Percentiles rank a stretch among this genome's conserved stretches.
Evolutionary conservation across 768 basidiomycete species (phyloP).

Genomic region (Rickenella mellea): DNA sequence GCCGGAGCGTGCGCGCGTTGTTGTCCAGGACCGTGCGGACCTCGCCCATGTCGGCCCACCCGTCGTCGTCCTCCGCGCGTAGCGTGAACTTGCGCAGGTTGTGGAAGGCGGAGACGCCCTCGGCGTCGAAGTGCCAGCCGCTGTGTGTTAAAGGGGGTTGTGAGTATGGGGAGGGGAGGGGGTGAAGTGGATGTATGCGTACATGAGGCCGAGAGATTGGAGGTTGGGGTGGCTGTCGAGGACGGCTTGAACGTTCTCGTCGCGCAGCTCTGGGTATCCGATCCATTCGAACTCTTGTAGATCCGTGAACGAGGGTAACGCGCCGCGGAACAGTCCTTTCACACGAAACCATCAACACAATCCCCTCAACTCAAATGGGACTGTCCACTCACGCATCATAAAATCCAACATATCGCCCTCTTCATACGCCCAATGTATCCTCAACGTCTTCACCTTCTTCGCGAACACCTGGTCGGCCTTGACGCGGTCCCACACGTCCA

Average conservation of each 20-base stretch:
- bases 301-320: slow-evolving; percentile 53
- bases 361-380: neutral
- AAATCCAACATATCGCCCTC: slow-evolving; percentile 59
- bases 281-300: slow-evolving; percentile 66
- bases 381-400: slow-evolving; percentile 36
- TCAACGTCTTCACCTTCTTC: slow-evolving; percentile 43
- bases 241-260: slow-evolving; percentile 55
- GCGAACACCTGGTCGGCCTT: slow-evolving; percentile 56
- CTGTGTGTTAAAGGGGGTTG: slow-evolving; percentile 18
- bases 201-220: slow-evolving; percentile 52
- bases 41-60: slow-evolving; percentile 62
- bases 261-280: slow-evolving; percentile 62
- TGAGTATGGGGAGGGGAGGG: neutral
- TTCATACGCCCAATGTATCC: slow-evolving; percentile 63
- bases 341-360: neutral
- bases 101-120: slow-evolving; percentile 54
- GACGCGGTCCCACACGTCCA: slow-evolving; percentile 60
- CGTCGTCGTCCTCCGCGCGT: slow-evolving; percentile 62
- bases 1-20: slow-evolving; percentile 46
- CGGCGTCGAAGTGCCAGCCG: slow-evolving; percentile 69
- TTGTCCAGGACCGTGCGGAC: slow-evolving; percentile 54
- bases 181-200: slow-evolving; percentile 9
- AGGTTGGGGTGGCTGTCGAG: slow-evolving; percentile 44
- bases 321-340: slow-evolving; percentile 50
- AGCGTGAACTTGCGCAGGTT: slow-evolving; percentile 57